These are phyloP conservation scores for Penicillium freii DNA, from an alignment of 2,329 filamentous ascomycete species.

Conservation along the genomic window DNA sequence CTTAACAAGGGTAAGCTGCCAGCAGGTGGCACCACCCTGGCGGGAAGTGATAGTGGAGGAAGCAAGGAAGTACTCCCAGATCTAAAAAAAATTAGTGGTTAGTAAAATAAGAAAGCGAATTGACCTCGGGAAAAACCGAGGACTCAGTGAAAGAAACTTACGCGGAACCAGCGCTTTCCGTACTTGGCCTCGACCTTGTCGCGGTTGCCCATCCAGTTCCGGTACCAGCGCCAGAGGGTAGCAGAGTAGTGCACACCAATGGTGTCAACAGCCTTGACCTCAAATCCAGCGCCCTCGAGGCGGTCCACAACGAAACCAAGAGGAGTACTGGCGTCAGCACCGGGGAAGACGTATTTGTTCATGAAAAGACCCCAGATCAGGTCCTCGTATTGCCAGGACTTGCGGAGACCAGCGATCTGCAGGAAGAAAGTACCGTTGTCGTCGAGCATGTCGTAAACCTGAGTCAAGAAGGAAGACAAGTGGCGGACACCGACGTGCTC, in stretches of 20 bases:
- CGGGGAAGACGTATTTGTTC: constrained; percentile 99
- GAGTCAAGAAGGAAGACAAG: constrained; percentile 74
- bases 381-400: constrained; percentile 97
- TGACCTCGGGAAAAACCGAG: neutral
- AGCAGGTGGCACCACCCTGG: constrained; percentile 81
- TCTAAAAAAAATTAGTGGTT: constrained; percentile 34
- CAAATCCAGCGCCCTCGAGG: constrained; percentile 82
- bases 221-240: constrained; percentile 96
- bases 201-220: constrained; percentile 93
- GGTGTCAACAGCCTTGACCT: constrained; percentile 89
- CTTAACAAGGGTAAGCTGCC: constrained; percentile 83
- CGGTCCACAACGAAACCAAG: constrained; percentile 82
- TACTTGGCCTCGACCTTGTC: constrained; percentile 95
- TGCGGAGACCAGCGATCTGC: constrained; percentile 90
- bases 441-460: constrained; percentile 93
- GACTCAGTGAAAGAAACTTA: neutral
- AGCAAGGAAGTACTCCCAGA: constrained; percentile 90
- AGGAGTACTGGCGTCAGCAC: constrained; percentile 91
- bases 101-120: neutral
- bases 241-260: constrained; percentile 96
- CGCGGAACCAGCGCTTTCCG: constrained; percentile 87
- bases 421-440: constrained; percentile 96
- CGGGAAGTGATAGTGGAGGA: constrained; percentile 80
- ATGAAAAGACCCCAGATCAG: constrained; percentile 98
- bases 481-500: constrained; percentile 97